Evolutionary conservation across 2,329 filamentous ascomycete species (phyloP), one percentile per base, ranked within the genome.

Genomic region (Cladophialophora exuberans): DNA sequence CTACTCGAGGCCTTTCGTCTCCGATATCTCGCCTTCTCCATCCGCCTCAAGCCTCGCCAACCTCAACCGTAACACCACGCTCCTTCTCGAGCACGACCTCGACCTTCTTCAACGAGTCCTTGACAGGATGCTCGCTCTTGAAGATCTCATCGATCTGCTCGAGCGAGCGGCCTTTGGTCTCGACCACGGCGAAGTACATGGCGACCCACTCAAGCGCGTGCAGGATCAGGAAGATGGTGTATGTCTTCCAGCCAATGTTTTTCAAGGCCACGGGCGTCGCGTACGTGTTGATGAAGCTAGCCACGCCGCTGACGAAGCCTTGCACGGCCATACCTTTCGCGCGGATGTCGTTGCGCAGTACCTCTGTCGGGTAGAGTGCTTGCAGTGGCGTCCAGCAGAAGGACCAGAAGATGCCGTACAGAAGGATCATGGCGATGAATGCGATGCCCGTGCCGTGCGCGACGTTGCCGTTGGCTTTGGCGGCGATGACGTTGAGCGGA

Each of bases 391-490:
- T 77, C 54, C 70, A 73, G 2, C 71, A 72, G 51, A 81, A 66
- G 0, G 76, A 78, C 66, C 75, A 83, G 22, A 79, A 71, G 53
- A 79, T 76, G 1, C 76, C 77, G 54, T 80, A 81, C 25, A 82
- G 68, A 67, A 81, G 82, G 46, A 81, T 77, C 62, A 80, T 75
- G 15, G 76, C 78, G 28, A 49, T 49, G 11, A 36, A 11, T 68
- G 33, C 33, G 7, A 36, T n/a, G 33, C 33, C 33, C 33, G 33
- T 36, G 33, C 33, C 33, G 33, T 36, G 33, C 33, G 7, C 33
- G 11, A 36, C 33, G 33, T 36, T n/a, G 33, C 75, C 39, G 76
- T 43, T 20, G n/a, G 39, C 39, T 11, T 26, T 15, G 2, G 39
- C 39, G 13, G 63, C 67, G 39, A 67, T 69, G 1, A 72, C 69